Evolutionary conservation across 495 filamentous ascomycete genomes (phyloP).

Genomic region (Hypoxylon trugodes): DNA sequence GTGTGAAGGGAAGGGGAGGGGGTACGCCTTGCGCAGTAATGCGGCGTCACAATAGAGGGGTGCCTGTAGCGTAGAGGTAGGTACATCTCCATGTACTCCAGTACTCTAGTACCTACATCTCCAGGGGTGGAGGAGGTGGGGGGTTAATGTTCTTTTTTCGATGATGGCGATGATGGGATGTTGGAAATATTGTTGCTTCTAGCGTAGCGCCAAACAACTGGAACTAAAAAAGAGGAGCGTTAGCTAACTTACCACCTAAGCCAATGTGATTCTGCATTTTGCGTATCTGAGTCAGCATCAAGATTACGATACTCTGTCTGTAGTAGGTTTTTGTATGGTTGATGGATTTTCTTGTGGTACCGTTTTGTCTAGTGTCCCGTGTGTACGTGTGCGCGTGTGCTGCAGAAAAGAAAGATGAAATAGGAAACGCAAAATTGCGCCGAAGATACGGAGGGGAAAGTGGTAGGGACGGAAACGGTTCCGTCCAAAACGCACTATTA

Average conservation of each 20-base stretch:
- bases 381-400: too few relatives aligned
- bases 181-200: conserved; percentile 16
- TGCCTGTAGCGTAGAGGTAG: conserved; percentile 27
- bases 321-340: conserved; percentile 23
- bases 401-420: too few relatives aligned
- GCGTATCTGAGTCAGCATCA: conserved; percentile 39
- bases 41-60: conserved; percentile 35
- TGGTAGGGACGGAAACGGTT: conserved; percentile 29
- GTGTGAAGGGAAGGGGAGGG: conserved; percentile 18
- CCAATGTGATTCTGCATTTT: conserved; percentile 37
- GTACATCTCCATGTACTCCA: too few relatives aligned
- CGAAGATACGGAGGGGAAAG: not conserved
- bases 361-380: too few relatives aligned
- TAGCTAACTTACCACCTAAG: conserved; percentile 33
- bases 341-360: conserved; percentile 22
- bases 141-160: conserved; percentile 16
- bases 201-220: conserved; percentile 24
- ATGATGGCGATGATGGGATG: too few relatives aligned
- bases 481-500: conserved; percentile 39
- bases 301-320: conserved; percentile 31
- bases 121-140: conserved; percentile 6
- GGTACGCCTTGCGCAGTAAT: conserved; percentile 31
- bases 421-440: conserved; percentile 10
- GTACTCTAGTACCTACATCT: too few relatives aligned
- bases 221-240: conserved; percentile 14